Conservation (phyloP, 768 basidiomycete species). For the Tricholoma saponaceum region DNA sequence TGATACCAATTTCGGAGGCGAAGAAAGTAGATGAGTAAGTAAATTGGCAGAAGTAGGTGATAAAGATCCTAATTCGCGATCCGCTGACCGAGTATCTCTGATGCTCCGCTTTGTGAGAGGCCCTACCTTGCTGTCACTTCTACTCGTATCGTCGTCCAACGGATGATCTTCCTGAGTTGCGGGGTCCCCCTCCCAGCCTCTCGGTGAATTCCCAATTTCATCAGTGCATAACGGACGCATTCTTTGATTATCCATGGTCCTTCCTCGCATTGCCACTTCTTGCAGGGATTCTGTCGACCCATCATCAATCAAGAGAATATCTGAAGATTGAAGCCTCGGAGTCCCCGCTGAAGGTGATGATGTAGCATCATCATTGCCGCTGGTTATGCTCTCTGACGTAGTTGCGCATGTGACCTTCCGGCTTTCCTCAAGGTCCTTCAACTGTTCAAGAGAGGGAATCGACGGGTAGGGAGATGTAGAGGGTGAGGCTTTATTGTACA, state of each 20-base stretch:
- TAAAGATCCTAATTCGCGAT: constrained; percentile 48
- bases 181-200: neutral
- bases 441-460: neutral
- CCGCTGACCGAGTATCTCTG: constrained; percentile 8
- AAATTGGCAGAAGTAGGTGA: constrained; percentile 54
- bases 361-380: neutral
- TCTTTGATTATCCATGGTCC: neutral
- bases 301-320: neutral
- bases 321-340: neutral
- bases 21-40: constrained; percentile 33
- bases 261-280: neutral
- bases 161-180: neutral
- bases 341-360: neutral
- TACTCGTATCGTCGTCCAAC: neutral
- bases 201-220: neutral
- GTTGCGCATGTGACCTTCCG: neutral
- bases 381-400: neutral
- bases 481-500: neutral
- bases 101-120: neutral
- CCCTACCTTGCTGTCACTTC: neutral
- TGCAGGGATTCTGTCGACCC: neutral
- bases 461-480: neutral
- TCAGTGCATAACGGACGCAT: neutral
- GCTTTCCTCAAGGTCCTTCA: neutral
- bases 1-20: constrained; percentile 10